These are phyloP conservation scores for Candida koratica DNA, from an alignment of 805 yeast species.

Conservation along the genomic window DNA sequence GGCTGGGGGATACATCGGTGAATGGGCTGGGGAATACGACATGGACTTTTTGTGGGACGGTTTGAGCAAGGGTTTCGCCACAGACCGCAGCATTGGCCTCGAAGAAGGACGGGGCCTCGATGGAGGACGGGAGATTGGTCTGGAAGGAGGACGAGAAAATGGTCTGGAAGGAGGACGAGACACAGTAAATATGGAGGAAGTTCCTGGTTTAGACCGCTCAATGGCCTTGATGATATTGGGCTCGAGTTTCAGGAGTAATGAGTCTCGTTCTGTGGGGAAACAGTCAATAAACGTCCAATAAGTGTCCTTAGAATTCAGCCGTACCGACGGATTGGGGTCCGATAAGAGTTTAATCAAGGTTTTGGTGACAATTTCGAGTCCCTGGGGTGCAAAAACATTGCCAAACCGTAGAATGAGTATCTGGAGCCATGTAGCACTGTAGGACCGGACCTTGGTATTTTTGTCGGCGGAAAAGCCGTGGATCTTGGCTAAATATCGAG, in stretches of 20 bases:
- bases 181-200: background rate
- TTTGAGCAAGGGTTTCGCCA: conserved; percentile 2
- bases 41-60: conserved; percentile 6
- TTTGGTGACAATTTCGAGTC: conserved; percentile 44
- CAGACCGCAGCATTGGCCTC: conserved; percentile 16
- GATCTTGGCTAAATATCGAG: conserved; percentile 49
- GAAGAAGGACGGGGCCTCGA: conserved; percentile 2
- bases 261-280: conserved; percentile 52
- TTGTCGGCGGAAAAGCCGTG: conserved; percentile 58
- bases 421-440: conserved; percentile 67
- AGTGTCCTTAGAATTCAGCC: conserved; percentile 68
- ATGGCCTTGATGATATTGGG: conserved; percentile 51
- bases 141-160: conserved; percentile 1
- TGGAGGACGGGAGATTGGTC: conserved; percentile 1
- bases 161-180: conserved; percentile 1
- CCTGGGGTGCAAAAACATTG: conserved; percentile 18
- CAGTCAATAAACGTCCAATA: conserved; percentile 65
- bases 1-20: background rate
- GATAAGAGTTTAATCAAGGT: conserved; percentile 57
- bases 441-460: conserved; percentile 65
- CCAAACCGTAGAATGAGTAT: conserved; percentile 53
- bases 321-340: conserved; percentile 77
- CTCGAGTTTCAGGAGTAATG: conserved; percentile 39
- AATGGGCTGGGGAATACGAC: conserved; percentile 6
- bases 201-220: conserved; percentile 52